These are phyloP conservation scores for Yamagishiella unicocca DNA, from an alignment of 139 green algal genomes.

Conservation along the genomic window DNA sequence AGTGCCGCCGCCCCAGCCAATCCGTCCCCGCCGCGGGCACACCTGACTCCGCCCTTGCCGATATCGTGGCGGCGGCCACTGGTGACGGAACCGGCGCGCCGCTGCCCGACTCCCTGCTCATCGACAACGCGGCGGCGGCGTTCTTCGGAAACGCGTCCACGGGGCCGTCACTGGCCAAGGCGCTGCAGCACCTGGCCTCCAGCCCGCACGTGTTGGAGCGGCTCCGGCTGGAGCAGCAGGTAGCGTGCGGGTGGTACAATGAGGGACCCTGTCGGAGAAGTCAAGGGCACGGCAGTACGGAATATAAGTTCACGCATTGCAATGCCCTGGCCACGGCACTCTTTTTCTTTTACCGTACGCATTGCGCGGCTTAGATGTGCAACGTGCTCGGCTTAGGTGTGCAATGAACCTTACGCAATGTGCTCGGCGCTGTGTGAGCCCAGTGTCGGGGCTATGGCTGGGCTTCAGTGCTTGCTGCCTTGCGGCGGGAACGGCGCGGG, in stretches of 20 bases:
- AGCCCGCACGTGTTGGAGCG: neutral
- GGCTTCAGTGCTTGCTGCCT: too few species aligned
- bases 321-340: too few species aligned
- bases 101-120: neutral
- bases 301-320: too few species aligned
- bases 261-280: too few species aligned
- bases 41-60: neutral
- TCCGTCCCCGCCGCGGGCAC: too few species aligned
- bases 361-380: too few species aligned
- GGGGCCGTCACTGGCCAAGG: slow-evolving; percentile 24
- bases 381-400: too few species aligned
- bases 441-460: too few species aligned
- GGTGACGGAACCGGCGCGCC: neutral
- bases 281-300: too few species aligned
- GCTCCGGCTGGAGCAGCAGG: slow-evolving; percentile 27
- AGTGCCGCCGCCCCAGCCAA: neutral
- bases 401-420: too few species aligned
- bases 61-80: neutral
- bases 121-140: neutral
- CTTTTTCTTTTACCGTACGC: neutral
- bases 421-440: too few species aligned
- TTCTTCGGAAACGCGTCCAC: slow-evolving; percentile 40
- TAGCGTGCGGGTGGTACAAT: neutral
- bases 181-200: slow-evolving; percentile 6
- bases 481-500: too few species aligned